phyloP scores from a whole-genome alignment of 805 yeast species.

The Priceomyces haplophilus region DNA sequence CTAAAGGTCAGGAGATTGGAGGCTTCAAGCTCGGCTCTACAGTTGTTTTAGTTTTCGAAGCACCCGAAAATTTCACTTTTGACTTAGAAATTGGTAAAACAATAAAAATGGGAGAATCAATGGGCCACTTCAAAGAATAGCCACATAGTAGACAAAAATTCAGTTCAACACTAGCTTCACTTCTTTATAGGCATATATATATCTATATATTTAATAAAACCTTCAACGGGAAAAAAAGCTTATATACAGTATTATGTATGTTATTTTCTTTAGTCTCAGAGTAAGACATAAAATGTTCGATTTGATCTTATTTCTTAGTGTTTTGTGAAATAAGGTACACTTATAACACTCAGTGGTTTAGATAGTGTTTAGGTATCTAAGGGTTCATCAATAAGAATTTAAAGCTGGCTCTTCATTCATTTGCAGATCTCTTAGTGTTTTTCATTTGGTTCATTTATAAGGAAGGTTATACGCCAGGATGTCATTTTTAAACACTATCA shows the following conservation, averaged over 20 bases:
- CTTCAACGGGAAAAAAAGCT: not conserved
- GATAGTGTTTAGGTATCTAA: no score
- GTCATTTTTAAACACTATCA: slow-evolving; percentile 47
- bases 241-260: not conserved
- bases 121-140: slow-evolving; percentile 48
- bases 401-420: not conserved
- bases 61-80: slow-evolving; percentile 78
- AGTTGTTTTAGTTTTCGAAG: slow-evolving; percentile 95
- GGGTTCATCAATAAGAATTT: not conserved
- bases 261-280: not conserved
- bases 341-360: no score
- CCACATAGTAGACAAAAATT: not conserved
- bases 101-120: slow-evolving; percentile 79
- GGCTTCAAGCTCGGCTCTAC: slow-evolving; percentile 96
- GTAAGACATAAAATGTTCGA: not conserved
- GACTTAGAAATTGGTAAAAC: slow-evolving; percentile 66
- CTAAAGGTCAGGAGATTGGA: slow-evolving; percentile 93
- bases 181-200: not conserved
- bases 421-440: not conserved
- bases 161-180: not conserved
- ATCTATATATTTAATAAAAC: not conserved
- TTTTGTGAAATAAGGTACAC: no score
- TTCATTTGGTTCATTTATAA: not conserved
- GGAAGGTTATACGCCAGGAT: slow-evolving; percentile 14
- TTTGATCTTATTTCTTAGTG: not conserved